A percentile compares a stretch with the other conserved stretches of the same genome.
Conservation (phyloP, 495 filamentous ascomycete species). For the Evansstolkia leycettana region DNA sequence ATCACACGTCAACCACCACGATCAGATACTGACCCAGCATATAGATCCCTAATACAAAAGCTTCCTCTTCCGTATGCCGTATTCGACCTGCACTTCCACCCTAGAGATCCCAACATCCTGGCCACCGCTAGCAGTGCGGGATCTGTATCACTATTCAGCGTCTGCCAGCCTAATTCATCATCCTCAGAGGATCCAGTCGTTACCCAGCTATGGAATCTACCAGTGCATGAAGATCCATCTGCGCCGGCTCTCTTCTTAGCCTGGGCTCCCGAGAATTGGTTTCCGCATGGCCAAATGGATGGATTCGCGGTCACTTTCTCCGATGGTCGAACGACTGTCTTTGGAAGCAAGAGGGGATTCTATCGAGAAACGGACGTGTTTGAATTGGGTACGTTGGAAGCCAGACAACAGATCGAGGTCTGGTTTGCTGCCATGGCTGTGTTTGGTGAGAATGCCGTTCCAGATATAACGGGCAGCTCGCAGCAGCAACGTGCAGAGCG, state of each 20-base stretch:
- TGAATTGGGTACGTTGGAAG: constrained; percentile 18
- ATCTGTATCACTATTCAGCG: constrained; percentile 49
- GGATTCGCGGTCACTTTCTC: constrained; percentile 56
- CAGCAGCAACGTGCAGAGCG: neutral
- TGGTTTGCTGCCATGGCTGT: constrained; percentile 32
- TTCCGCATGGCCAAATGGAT: constrained; percentile 22
- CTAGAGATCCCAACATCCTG: constrained; percentile 38
- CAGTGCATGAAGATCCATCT: constrained; percentile 33
- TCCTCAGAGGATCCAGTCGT: constrained; percentile 11
- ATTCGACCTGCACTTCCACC: constrained; percentile 77
- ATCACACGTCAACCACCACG: neutral
- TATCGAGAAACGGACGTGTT: constrained; percentile 5
- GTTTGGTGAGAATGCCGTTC: constrained; percentile 1
- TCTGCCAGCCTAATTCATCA: constrained; percentile 7
- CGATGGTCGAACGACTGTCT: constrained; percentile 44
- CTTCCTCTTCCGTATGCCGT: constrained; percentile 54
- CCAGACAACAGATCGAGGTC: constrained; percentile 28
- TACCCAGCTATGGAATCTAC: constrained; percentile 20
- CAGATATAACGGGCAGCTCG: neutral
- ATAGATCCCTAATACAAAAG: constrained; percentile 27
- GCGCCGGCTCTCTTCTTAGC: constrained; percentile 57
- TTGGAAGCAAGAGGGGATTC: constrained; percentile 18
- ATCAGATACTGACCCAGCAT: constrained; percentile 1
- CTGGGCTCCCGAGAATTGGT: constrained; percentile 49
- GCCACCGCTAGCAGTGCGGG: constrained; percentile 67